A percentile compares a stretch with the other conserved stretches of the same genome.
Evolutionary conservation across 306 rosid species (phyloP).

Genomic region (Prunus davidiana): DNA sequence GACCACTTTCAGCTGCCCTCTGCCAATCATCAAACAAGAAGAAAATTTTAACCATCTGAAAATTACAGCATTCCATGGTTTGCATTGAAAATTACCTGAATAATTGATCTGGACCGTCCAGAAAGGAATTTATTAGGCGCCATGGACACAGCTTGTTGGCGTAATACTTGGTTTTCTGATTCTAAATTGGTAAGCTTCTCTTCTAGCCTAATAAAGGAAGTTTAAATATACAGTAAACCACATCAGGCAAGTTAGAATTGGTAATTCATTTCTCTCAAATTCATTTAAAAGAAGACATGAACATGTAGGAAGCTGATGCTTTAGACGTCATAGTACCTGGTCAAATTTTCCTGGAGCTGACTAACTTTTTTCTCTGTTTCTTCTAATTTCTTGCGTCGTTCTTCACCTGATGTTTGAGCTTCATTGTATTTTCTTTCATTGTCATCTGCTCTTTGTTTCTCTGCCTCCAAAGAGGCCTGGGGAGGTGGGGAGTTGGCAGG

Average conservation of each 20-base stretch:
- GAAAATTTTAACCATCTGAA: constrained; percentile 19
- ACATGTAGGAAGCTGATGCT: constrained; percentile 9
- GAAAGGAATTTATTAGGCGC: constrained; percentile 81
- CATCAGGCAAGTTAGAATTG: constrained; percentile 9
- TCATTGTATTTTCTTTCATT: constrained; percentile 59
- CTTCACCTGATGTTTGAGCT: constrained; percentile 47
- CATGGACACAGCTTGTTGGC: constrained; percentile 91
- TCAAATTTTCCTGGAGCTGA: constrained; percentile 71
- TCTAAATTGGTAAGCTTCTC: constrained; percentile 76
- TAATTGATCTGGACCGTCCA: constrained; percentile 74
- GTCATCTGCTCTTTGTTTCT: constrained; percentile 53
- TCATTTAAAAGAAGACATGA: background rate
- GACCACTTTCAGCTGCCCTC: constrained; percentile 76
- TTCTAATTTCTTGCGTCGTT: constrained; percentile 48
- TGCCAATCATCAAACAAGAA: constrained; percentile 40
- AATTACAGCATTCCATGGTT: constrained; percentile 15
- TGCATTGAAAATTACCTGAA: constrained; percentile 52
- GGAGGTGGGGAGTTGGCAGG: background rate
- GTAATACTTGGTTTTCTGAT: constrained; percentile 85
- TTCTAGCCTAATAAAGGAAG: constrained; percentile 68
- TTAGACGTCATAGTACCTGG: constrained; percentile 50
- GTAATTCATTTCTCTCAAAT: background rate
- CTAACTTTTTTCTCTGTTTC: constrained; percentile 69
- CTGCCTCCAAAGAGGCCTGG: constrained; percentile 55
- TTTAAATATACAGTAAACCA: constrained; percentile 33